Conservation (phyloP, 2,329 filamentous ascomycete genomes). For the Colletotrichum costaricense region DNA sequence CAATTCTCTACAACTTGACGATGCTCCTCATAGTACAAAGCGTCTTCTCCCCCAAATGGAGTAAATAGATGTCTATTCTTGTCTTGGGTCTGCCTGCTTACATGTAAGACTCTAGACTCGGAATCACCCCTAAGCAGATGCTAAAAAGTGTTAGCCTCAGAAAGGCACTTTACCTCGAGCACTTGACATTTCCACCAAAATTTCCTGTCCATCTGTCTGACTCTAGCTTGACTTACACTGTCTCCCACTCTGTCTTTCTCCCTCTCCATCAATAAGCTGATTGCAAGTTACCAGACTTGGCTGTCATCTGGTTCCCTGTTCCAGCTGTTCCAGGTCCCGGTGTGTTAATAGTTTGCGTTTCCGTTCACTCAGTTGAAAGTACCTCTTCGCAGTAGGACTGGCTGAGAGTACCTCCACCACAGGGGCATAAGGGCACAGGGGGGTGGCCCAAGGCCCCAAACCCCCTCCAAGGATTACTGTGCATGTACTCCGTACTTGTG, state of each 20-base stretch:
- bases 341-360: not conserved
- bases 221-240: not conserved
- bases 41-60: not conserved
- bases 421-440: not conserved
- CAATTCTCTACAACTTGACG: not conserved
- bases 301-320: conserved; percentile 8
- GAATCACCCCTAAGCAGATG: not conserved
- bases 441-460: not conserved
- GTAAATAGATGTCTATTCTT: not conserved
- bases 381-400: not conserved
- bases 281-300: not conserved
- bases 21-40: not conserved
- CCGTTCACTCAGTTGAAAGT: not conserved
- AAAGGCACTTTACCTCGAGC: not conserved
- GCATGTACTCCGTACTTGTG: not conserved
- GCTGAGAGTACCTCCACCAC: not conserved
- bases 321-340: not conserved
- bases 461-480: not conserved
- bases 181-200: not conserved
- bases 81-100: not conserved
- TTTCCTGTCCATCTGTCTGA: not conserved
- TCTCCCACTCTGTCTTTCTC: not conserved
- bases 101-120: not conserved
- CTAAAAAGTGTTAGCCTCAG: not conserved
- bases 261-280: conserved; percentile 2